Conservation (phyloP, 2,329 filamentous ascomycete genomes). For the Thielaviopsis musarum region DNA sequence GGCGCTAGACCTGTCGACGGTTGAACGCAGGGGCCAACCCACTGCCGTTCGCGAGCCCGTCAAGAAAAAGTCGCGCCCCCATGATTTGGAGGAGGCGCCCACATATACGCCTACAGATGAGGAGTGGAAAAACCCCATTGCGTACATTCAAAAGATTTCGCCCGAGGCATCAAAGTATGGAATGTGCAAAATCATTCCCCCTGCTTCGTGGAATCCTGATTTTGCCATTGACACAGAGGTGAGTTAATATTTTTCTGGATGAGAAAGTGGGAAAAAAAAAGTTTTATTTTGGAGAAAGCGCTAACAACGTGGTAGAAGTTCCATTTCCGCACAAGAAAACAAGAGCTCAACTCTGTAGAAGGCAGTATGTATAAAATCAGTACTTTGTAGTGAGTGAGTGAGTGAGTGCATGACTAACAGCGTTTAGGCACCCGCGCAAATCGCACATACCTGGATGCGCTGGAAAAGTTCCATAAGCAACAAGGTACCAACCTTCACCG, state of each 20-base stretch:
- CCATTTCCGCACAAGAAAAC: conserved; percentile 88
- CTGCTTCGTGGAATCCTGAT: conserved; percentile 80
- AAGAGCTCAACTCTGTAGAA: conserved; percentile 95
- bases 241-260: conserved; percentile 8
- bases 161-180: conserved; percentile 77
- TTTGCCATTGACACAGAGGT: conserved; percentile 98
- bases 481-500: conserved; percentile 87
- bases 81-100: conserved; percentile 76
- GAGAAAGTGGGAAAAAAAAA: neutral
- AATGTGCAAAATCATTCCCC: conserved; percentile 89
- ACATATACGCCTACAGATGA: conserved; percentile 82
- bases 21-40: conserved; percentile 77
- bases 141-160: conserved; percentile 82
- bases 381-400: neutral
- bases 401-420: neutral
- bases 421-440: conserved; percentile 74
- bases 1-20: conserved; percentile 70
- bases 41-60: conserved; percentile 57
- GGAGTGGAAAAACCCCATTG: conserved; percentile 86
- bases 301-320: conserved; percentile 48
- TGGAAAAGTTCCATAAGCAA: conserved; percentile 93
- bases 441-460: conserved; percentile 84
- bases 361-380: conserved; percentile 51
- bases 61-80: conserved; percentile 64
- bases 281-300: conserved; percentile 11